Conservation (phyloP, 2,329 filamentous ascomycete genomes). For the Camptophora hylomeconis region DNA sequence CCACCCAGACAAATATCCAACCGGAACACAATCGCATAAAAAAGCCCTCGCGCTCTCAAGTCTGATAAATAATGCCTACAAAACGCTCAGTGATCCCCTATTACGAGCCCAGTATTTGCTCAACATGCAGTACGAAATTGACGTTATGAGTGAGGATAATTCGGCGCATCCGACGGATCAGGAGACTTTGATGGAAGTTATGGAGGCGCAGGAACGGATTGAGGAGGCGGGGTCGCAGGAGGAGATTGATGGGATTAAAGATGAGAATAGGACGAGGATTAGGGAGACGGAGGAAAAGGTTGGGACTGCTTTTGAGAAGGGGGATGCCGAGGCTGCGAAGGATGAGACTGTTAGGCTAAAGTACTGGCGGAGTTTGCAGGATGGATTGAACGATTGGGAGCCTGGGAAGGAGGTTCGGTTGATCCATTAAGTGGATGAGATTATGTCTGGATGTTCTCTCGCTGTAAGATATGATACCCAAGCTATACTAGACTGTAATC, state of each 20-base stretch:
- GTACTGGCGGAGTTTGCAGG: slow-evolving; percentile 83
- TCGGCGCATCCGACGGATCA: slow-evolving; percentile 54
- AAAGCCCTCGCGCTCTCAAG: slow-evolving; percentile 67
- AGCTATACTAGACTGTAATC: too few relatives aligned
- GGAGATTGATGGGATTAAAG: slow-evolving; percentile 51
- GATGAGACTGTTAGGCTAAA: slow-evolving; percentile 62
- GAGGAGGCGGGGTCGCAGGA: slow-evolving; percentile 44
- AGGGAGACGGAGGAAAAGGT: slow-evolving; percentile 48
- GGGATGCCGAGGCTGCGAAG: slow-evolving; percentile 54
- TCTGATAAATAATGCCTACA: slow-evolving; percentile 83
- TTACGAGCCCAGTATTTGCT: slow-evolving; percentile 81
- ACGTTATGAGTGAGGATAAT: slow-evolving; percentile 65
- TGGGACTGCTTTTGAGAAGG: slow-evolving; percentile 50
- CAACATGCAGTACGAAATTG: slow-evolving; percentile 49
- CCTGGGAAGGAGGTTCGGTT: slow-evolving; percentile 51
- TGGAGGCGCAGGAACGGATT: slow-evolving; percentile 67
- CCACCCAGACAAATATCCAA: slow-evolving; percentile 37
- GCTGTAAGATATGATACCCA: background rate
- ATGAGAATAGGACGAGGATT: slow-evolving; percentile 57
- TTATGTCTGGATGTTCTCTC: too few relatives aligned
- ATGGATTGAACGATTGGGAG: slow-evolving; percentile 75
- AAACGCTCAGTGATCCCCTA: slow-evolving; percentile 66
- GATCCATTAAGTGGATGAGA: slow-evolving; percentile 37
- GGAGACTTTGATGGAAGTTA: slow-evolving; percentile 68
- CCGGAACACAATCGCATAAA: slow-evolving; percentile 31